Conservation (phyloP, 202 grass and related monocot genomes). For the Bolboschoenoplectus hybrid region DNA sequence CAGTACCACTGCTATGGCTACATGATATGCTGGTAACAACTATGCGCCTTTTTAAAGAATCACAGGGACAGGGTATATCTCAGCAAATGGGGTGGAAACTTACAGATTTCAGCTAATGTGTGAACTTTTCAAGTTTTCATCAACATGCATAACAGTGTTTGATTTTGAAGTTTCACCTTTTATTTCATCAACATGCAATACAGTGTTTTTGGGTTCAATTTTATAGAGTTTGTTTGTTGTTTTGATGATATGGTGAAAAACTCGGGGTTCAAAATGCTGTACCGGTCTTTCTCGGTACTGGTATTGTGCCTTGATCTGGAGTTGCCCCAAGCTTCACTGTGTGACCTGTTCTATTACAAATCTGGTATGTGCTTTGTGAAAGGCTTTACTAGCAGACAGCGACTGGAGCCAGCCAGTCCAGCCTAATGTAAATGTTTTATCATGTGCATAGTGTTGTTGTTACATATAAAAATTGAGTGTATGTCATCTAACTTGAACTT, state of each 20-base stretch:
- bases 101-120: not conserved
- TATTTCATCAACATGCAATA: not conserved
- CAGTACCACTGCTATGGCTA: not conserved
- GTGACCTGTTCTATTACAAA: not conserved
- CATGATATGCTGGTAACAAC: not conserved
- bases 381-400: not conserved
- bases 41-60: not conserved
- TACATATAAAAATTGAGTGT: not conserved
- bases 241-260: not conserved
- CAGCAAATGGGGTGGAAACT: not conserved
- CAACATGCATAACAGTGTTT: not conserved
- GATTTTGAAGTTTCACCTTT: too few species aligned
- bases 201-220: not conserved
- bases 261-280: not conserved
- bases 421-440: not conserved
- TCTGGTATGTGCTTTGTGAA: not conserved
- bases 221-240: not conserved
- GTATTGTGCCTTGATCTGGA: not conserved
- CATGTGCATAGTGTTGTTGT: not conserved
- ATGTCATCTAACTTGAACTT: not conserved
- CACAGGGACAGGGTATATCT: not conserved
- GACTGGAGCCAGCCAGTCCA: not conserved
- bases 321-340: not conserved
- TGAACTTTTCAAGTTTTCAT: not conserved
- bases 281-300: not conserved